Conservation (phyloP, 2,329 filamentous ascomycete species). For the Pyrenochaeta sp. region DNA sequence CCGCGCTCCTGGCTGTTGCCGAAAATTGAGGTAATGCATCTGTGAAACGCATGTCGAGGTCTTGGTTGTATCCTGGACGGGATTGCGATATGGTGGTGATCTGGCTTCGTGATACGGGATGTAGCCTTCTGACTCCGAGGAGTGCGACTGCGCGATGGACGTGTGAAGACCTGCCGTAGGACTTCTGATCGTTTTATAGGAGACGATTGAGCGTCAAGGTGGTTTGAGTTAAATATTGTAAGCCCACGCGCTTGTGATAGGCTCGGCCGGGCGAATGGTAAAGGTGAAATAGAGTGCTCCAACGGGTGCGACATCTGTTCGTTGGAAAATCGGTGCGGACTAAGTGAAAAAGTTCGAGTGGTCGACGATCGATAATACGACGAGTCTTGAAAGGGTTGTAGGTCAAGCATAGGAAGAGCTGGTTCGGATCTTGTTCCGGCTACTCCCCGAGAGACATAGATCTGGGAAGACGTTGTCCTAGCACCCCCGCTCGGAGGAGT, state of each 20-base stretch:
- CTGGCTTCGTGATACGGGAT: conserved; percentile 19
- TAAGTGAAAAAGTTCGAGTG: conserved; percentile 20
- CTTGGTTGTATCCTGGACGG: conserved; percentile 22
- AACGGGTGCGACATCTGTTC: conserved; percentile 17
- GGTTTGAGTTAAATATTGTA: not conserved
- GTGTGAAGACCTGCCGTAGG: conserved; percentile 35
- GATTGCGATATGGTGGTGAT: conserved; percentile 16
- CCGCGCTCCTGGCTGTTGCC: conserved; percentile 14
- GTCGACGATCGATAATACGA: conserved; percentile 28
- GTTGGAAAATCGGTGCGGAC: conserved; percentile 9
- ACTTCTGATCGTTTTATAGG: conserved; percentile 30
- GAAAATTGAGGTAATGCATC: conserved; percentile 40
- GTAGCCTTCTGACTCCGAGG: conserved; percentile 6
- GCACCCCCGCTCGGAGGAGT: conserved; percentile 29
- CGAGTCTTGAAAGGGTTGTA: conserved; percentile 18
- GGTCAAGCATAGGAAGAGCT: conserved; percentile 26
- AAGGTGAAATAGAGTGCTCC: conserved; percentile 4
- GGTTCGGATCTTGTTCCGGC: conserved; percentile 47
- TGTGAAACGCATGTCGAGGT: conserved; percentile 36
- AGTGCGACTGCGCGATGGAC: conserved; percentile 14
- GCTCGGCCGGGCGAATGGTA: not conserved
- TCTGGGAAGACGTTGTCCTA: conserved; percentile 57
- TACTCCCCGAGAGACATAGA: conserved; percentile 57
- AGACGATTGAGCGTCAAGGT: not conserved
- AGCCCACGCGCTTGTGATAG: not conserved